Percentiles rank a stretch among this genome's conserved stretches.
Evolutionary conservation across 1,284 basidiomycete genomes (phyloP).

Genomic region (Leucoagaricus sp.): DNA sequence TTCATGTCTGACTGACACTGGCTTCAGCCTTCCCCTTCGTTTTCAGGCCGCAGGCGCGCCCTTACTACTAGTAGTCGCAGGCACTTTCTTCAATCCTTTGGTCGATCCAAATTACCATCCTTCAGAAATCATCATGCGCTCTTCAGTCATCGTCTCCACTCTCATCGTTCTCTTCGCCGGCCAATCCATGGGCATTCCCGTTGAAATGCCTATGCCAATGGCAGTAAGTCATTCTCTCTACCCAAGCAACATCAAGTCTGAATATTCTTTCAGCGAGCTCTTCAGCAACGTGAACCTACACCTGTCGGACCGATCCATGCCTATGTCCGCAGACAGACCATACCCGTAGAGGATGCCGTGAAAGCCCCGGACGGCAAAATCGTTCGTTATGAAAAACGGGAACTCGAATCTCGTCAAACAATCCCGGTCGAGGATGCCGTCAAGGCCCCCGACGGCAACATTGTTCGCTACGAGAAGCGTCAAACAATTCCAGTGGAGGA

Average conservation of each 20-base stretch:
- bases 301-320: conserved; percentile 42
- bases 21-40: conserved; percentile 22
- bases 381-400: conserved; percentile 22
- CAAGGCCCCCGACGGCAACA: conserved; percentile 23
- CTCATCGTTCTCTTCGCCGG: conserved; percentile 46
- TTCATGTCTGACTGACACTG: conserved; percentile 11
- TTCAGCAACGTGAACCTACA: conserved; percentile 40
- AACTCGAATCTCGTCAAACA: conserved; percentile 8
- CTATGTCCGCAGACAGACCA: conserved; percentile 41
- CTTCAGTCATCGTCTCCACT: conserved; percentile 40
- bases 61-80: conserved; percentile 30
- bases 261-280: conserved; percentile 15
- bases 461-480: conserved; percentile 26
- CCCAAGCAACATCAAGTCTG: conserved; percentile 4
- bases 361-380: conserved; percentile 24
- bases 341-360: conserved; percentile 24
- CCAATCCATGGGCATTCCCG: conserved; percentile 45
- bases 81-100: conserved; percentile 19
- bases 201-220: conserved; percentile 47
- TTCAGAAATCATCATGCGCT: conserved; percentile 41
- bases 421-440: conserved; percentile 27
- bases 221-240: conserved; percentile 33
- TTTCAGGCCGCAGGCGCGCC: conserved; percentile 42
- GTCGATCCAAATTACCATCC: conserved; percentile 11
- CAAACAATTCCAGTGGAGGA: conserved; percentile 37